phyloP scores from a whole-genome alignment of 257 asterid genomes.

The Vinca minor region DNA sequence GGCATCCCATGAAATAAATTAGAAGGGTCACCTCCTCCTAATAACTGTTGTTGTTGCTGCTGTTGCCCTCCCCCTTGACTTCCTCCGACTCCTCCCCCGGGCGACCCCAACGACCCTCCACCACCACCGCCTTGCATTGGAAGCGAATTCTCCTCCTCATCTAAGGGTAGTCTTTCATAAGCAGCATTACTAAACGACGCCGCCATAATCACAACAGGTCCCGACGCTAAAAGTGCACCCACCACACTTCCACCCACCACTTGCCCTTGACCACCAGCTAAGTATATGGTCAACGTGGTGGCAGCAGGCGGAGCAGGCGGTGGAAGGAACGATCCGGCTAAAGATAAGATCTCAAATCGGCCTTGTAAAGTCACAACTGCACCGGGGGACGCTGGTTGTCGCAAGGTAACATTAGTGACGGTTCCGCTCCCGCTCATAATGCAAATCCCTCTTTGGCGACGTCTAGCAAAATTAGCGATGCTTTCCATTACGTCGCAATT shows the following conservation, averaged over 20 bases:
- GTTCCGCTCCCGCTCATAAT: constrained; percentile 78
- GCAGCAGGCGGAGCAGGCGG: constrained; percentile 90
- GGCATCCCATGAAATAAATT: constrained; percentile 29
- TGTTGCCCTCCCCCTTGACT: constrained; percentile 10
- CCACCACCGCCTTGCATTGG: constrained; percentile 27
- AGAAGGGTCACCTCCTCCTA: constrained; percentile 25
- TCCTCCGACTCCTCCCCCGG: constrained; percentile 15
- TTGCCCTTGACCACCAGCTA: constrained; percentile 93
- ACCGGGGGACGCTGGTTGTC: constrained; percentile 79
- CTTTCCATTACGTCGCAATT: constrained; percentile 79
- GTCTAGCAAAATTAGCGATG: constrained; percentile 59
- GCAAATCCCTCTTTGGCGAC: constrained; percentile 83
- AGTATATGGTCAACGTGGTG: constrained; percentile 57
- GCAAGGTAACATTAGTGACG: constrained; percentile 67
- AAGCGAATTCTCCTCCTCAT: constrained; percentile 24
- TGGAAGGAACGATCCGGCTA: constrained; percentile 76
- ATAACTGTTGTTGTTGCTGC: constrained; percentile 19
- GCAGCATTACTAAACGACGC: constrained; percentile 95
- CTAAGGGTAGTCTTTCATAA: constrained; percentile 73
- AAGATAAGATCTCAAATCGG: constrained; percentile 68
- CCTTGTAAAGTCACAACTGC: constrained; percentile 73
- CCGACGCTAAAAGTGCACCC: constrained; percentile 71
- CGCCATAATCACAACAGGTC: constrained; percentile 83
- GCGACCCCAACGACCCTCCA: constrained; percentile 29
- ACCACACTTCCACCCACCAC: constrained; percentile 89